Base-by-base conservation (phyloP, 306 rosid genomes). In the Malus asiatica region DNA sequence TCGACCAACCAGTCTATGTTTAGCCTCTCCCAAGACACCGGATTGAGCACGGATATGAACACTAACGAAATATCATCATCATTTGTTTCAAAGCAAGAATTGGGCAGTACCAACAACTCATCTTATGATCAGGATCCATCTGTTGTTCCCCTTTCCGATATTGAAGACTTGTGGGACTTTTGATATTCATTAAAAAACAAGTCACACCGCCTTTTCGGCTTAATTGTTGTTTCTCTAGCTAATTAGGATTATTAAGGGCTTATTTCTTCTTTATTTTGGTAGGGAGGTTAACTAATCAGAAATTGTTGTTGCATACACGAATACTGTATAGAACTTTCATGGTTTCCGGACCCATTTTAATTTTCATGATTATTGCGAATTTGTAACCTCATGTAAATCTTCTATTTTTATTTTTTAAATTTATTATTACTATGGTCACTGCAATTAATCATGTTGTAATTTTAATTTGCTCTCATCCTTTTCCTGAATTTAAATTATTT, bases 21-120 rank as follows among this genome's bases (percentile, higher is more conserved):
- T 4, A 89, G 89, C 51, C 75, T 79, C 48, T 91, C 97, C 4
- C 97, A 88, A 62, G 97, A 91, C 63, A 91, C 94, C 0, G 90
- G 93, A 16, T 70, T 88, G 8, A 91, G 93, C 90, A 86, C 88
- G 23, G 92, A 91, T 79, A 74, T 82, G 75, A 89, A 83, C 85
- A 79, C 87, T 57, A 74, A 77, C 1, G 95, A 90, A 29, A 89
- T 86, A 23, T 88, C 93, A 15, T 91, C 97, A 9, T 62, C 81
- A n/a, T 59, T 1, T 3, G 87, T 86, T 13, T 87, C 93, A 3
- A 88, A 87, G 80, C 88, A 82, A 59, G 83, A 83, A 46, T 77
- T 48, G 33, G 76, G 67, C 44, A 66, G 64, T 8, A 15, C 77
- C 74, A 44, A 33, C 60, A 76, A 81, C 76, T 64, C 86, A 64